Percentiles rank a stretch among this genome's conserved stretches.
Evolutionary conservation across 352 stramenopile species (phyloP).

Genomic region (Phytophthora syringae): DNA sequence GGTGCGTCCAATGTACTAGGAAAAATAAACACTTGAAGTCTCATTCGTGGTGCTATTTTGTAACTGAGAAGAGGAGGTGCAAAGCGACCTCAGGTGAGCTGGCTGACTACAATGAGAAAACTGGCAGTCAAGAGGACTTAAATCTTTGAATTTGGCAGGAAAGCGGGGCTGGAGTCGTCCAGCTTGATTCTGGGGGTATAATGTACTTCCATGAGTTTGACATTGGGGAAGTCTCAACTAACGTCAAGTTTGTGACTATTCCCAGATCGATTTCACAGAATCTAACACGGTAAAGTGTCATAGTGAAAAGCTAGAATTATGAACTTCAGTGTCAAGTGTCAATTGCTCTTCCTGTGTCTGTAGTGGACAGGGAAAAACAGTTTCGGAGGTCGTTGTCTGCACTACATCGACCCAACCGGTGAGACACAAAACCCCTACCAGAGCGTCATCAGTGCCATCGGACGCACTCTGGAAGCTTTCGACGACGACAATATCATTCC

Average conservation of each 20-base stretch:
- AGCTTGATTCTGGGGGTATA: constrained; percentile 61
- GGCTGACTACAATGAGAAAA: neutral
- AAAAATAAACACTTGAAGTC: neutral
- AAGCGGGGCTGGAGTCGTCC: constrained; percentile 60
- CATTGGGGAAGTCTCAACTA: no score
- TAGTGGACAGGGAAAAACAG: constrained; percentile 74
- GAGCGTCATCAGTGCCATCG: constrained; percentile 71
- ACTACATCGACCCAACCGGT: constrained; percentile 65
- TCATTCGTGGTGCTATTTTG: constrained; percentile 4
- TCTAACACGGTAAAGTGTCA: constrained; percentile 53
- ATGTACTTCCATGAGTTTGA: neutral
- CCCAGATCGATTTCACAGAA: constrained; percentile 72
- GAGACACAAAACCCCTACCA: constrained; percentile 66
- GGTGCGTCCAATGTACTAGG: constrained; percentile 29
- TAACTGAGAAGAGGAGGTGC: constrained; percentile 43
- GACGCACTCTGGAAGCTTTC: constrained; percentile 67
- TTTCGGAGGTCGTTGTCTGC: constrained; percentile 67
- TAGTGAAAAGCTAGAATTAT: neutral
- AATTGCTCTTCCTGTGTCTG: no score
- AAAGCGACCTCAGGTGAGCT: constrained; percentile 42
- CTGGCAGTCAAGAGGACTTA: neutral
- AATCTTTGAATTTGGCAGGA: constrained; percentile 12
- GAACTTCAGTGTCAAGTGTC: no score
- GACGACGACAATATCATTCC: constrained; percentile 86
- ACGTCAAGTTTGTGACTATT: neutral